Conservation (phyloP, 139 green algal species). For the Chlamydomonas incerta region DNA sequence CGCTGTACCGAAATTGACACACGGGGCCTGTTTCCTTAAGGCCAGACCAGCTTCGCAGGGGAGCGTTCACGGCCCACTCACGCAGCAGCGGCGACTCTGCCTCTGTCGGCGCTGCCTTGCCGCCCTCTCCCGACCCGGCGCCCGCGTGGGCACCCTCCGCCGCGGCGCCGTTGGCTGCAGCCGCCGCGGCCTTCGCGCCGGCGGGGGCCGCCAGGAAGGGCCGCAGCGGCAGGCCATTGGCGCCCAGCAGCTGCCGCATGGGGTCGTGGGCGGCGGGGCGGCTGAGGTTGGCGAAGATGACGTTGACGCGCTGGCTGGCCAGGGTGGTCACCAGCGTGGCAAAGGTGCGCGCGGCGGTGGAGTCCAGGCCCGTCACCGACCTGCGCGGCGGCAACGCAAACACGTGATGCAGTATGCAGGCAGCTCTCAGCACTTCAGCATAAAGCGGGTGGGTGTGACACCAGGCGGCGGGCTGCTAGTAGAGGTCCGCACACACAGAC, state of each 20-base stretch:
- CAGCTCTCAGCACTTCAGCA: too few relatives aligned
- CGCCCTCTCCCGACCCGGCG: not conserved
- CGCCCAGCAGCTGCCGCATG: conserved; percentile 8
- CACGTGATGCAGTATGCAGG: not conserved
- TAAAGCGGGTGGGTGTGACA: too few relatives aligned
- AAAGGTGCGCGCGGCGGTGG: conserved; percentile 81
- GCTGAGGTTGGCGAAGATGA: conserved; percentile 4
- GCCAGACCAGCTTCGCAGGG: too few relatives aligned
- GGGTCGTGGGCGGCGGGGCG: not conserved
- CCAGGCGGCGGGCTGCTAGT: too few relatives aligned
- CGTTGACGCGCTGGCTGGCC: conserved; percentile 14
- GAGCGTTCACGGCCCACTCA: too few relatives aligned
- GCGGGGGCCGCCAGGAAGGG: not conserved
- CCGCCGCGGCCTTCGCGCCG: too few relatives aligned
- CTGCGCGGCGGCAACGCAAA: too few relatives aligned
- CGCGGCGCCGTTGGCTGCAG: not conserved
- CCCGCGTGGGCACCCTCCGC: not conserved
- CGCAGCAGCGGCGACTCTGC: conserved; percentile 9
- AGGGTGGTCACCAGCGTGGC: conserved; percentile 61
- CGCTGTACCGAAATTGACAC: too few relatives aligned
- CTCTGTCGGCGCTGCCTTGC: not conserved
- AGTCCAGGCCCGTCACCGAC: conserved; percentile 78
- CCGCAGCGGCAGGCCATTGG: conserved; percentile 27
- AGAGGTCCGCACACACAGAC: too few relatives aligned
- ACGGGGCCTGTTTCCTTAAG: too few relatives aligned